phyloP scores from a whole-genome alignment of 495 filamentous ascomycete genomes.

The Aspergillus carlsbadensis region DNA sequence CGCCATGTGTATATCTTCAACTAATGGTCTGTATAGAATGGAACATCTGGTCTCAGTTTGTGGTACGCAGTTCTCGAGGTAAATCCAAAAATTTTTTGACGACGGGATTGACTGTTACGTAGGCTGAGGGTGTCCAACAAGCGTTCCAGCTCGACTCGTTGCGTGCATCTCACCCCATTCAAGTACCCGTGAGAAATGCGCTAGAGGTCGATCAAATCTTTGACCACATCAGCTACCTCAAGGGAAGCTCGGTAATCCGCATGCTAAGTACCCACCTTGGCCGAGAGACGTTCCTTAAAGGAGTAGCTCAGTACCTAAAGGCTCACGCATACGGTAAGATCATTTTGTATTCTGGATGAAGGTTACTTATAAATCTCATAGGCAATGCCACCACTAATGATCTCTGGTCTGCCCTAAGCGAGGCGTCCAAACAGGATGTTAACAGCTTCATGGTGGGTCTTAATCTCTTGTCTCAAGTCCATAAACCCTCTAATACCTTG shows the following conservation, averaged over 20 bases:
- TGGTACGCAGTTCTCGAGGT: constrained; percentile 66
- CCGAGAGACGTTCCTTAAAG: constrained; percentile 79
- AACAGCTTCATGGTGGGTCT: constrained; percentile 71
- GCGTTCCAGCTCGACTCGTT: constrained; percentile 87
- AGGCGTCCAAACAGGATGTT: constrained; percentile 87
- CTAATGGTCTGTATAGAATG: constrained; percentile 56
- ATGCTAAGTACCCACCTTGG: constrained; percentile 90
- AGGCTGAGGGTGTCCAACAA: constrained; percentile 86
- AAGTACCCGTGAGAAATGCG: constrained; percentile 85
- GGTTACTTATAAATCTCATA: constrained; percentile 16
- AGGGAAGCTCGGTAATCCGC: constrained; percentile 91
- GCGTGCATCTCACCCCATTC: constrained; percentile 89
- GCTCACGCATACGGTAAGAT: constrained; percentile 68
- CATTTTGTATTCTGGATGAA: too few relatives aligned
- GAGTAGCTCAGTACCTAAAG: constrained; percentile 86
- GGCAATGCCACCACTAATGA: constrained; percentile 93
- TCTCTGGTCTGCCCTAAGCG: constrained; percentile 85
- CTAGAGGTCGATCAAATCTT: constrained; percentile 96
- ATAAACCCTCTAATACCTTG: constrained; percentile 15
- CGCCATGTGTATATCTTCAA: background rate
- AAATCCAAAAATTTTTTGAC: constrained; percentile 17
- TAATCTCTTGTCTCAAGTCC: background rate
- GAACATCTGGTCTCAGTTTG: constrained; percentile 94
- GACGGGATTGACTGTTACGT: constrained; percentile 36
- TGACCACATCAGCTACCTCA: constrained; percentile 91